These are phyloP conservation scores for Aspergillus ruber DNA, from an alignment of 2,329 filamentous ascomycete genomes.

Conservation along the genomic window DNA sequence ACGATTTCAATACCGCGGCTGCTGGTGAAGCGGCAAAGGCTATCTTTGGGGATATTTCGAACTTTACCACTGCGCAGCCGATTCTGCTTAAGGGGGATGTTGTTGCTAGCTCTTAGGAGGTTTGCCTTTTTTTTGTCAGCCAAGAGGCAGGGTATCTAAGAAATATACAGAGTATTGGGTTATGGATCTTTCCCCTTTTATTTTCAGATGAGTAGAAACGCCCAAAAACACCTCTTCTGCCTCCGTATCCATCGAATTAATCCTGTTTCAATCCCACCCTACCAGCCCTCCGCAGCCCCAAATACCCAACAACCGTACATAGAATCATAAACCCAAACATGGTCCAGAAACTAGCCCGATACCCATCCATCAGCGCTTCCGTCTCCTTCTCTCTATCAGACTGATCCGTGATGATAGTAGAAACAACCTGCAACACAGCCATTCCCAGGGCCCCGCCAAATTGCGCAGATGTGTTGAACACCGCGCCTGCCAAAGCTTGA, in stretches of 20 bases:
- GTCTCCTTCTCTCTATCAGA: constrained; percentile 12
- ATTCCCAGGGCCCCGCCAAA: constrained; percentile 51
- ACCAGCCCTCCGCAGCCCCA: constrained; percentile 43
- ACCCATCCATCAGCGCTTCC: constrained; percentile 45
- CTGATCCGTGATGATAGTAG: constrained; percentile 36
- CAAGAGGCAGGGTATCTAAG: neutral
- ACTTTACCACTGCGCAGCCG: neutral
- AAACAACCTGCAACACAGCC: constrained; percentile 46
- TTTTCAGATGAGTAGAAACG: neutral
- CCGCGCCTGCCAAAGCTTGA: constrained; percentile 55
- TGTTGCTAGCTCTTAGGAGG: neutral
- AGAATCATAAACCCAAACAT: constrained; percentile 43
- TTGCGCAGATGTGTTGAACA: constrained; percentile 55
- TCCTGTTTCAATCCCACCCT: constrained; percentile 45
- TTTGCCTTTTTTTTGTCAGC: neutral
- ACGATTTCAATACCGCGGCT: neutral
- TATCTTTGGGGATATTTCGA: neutral
- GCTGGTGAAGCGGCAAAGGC: neutral
- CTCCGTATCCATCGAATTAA: constrained; percentile 2
- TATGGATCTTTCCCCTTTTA: neutral
- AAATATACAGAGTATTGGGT: neutral
- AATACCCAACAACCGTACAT: constrained; percentile 32
- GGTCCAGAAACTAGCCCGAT: constrained; percentile 49
- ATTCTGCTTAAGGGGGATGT: neutral
- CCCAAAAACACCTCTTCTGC: neutral